These are phyloP conservation scores for Ganoderma resinaceum DNA, from an alignment of 1,284 basidiomycete species.

Conservation along the genomic window DNA sequence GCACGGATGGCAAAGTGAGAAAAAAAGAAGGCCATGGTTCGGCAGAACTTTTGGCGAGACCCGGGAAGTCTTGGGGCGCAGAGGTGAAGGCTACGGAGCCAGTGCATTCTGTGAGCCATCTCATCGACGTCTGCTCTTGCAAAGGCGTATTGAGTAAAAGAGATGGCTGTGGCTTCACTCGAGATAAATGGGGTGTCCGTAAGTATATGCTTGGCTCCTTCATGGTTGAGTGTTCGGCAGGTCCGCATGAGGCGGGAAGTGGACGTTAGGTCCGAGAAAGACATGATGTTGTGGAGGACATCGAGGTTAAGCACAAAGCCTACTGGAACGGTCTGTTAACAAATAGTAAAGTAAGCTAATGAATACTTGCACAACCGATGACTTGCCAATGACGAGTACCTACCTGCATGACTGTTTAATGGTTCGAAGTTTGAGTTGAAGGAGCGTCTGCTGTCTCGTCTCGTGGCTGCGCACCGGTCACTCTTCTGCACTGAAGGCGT, in stretches of 20 bases:
- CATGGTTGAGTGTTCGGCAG: constrained; percentile 7
- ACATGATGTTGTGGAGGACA: not conserved
- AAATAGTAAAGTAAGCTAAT: too few relatives aligned
- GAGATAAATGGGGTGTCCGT: not conserved
- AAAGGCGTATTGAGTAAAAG: not conserved
- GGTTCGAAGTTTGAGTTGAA: too few relatives aligned
- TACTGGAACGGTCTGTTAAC: not conserved
- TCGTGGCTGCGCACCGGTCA: too few relatives aligned
- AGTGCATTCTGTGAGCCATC: not conserved
- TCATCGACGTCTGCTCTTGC: not conserved
- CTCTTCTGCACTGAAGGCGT: too few relatives aligned
- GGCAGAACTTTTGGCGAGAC: not conserved
- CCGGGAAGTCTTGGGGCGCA: not conserved
- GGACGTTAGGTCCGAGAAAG: not conserved
- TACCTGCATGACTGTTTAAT: too few relatives aligned
- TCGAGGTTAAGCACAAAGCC: not conserved
- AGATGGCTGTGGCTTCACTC: not conserved
- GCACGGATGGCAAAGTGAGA: not conserved
- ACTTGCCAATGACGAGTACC: not conserved
- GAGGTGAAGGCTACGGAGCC: not conserved
- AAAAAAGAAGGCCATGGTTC: not conserved
- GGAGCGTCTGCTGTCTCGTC: too few relatives aligned
- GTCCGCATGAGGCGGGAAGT: constrained; percentile 1
- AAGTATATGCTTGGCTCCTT: not conserved
- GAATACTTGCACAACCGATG: not conserved